Conservation (phyloP, 495 filamentous ascomycete genomes). For the Hypoxylon crocopeplum region DNA sequence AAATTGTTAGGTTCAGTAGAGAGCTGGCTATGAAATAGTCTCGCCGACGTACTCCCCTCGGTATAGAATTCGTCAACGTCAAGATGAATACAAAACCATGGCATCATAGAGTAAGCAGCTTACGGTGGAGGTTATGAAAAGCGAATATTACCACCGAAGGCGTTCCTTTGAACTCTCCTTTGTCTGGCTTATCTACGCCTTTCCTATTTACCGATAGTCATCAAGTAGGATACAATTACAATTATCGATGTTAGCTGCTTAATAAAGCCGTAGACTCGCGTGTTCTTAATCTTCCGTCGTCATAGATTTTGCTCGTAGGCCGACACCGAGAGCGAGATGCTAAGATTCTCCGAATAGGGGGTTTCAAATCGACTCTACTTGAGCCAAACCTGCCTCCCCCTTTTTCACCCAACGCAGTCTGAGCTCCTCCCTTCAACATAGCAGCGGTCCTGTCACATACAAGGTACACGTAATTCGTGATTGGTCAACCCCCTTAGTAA, state of each 20-base stretch:
- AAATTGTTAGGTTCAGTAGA: not conserved
- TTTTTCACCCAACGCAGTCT: constrained; percentile 14
- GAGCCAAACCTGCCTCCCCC: constrained; percentile 3
- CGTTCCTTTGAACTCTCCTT: not conserved
- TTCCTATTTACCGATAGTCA: not conserved
- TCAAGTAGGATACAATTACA: not conserved
- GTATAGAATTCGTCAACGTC: constrained; percentile 3
- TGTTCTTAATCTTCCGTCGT: not conserved
- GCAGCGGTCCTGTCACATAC: constrained; percentile 7
- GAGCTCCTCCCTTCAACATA: constrained; percentile 7
- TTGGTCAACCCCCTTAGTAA: constrained; percentile 4
- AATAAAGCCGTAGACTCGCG: not conserved
- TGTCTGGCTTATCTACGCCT: not conserved
- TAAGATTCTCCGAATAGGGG: not conserved
- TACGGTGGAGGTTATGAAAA: not conserved
- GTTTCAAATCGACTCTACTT: not conserved
- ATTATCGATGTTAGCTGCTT: not conserved
- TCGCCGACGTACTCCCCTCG: constrained; percentile 2
- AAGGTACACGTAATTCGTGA: constrained; percentile 22
- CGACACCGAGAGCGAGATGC: not conserved
- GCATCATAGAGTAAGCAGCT: constrained; percentile 1
- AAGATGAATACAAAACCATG: constrained; percentile 16
- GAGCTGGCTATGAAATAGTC: too few relatives aligned
- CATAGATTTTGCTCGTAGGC: not conserved
- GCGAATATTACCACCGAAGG: not conserved